Conservation (phyloP, 2,329 filamentous ascomycete genomes). For the Dactylonectria estremocensis region DNA sequence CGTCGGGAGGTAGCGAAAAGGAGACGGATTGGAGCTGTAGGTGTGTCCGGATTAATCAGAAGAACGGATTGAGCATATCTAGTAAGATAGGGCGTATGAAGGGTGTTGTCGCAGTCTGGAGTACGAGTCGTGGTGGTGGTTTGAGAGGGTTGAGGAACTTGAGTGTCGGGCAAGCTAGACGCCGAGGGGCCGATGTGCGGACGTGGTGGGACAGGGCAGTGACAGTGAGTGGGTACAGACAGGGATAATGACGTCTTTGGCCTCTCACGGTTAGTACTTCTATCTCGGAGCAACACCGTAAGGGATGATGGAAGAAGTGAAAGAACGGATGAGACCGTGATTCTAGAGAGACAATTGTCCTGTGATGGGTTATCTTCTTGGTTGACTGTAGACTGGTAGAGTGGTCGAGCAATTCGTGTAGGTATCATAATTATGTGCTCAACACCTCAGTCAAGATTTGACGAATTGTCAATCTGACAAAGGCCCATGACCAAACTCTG, state of each 20-base stretch:
- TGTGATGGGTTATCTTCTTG: too few species aligned
- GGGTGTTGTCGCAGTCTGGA: background rate
- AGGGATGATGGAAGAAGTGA: too few species aligned
- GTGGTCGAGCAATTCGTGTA: background rate
- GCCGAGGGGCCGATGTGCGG: slow-evolving; percentile 9
- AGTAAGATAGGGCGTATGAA: background rate
- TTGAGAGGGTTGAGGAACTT: background rate
- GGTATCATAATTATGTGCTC: background rate
- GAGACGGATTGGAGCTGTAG: background rate
- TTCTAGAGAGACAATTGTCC: background rate
- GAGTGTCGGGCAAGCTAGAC: background rate
- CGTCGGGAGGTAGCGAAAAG: background rate
- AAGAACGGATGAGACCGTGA: background rate
- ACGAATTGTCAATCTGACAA: slow-evolving; percentile 31
- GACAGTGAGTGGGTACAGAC: background rate
- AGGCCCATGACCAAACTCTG: slow-evolving; percentile 30
- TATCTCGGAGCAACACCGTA: background rate
- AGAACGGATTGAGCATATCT: background rate
- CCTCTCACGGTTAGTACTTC: background rate
- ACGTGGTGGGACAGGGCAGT: background rate
- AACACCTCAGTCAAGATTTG: too few species aligned
- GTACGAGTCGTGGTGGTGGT: background rate
- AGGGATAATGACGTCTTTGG: background rate
- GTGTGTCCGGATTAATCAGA: too few species aligned
- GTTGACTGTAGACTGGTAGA: background rate